Evolutionary conservation across 805 yeast species (phyloP).

Genomic region (Metschnikowia henanensis): DNA sequence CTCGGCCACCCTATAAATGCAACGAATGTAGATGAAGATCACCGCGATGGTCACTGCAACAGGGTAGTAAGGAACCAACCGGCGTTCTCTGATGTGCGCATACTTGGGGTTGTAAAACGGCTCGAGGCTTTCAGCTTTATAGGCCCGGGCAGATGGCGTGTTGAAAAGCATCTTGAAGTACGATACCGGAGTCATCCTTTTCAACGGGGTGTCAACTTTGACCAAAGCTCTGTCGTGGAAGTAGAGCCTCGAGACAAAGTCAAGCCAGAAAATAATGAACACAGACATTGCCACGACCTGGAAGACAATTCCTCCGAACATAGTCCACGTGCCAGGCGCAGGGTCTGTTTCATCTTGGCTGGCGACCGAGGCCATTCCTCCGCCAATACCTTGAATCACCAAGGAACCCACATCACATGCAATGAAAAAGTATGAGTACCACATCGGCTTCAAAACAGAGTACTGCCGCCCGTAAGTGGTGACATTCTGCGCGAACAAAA

Average conservation of each 20-base stretch:
- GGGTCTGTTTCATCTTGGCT: conserved; percentile 24
- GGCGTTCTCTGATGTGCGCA: conserved; percentile 22
- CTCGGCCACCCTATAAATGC: conserved; percentile 42
- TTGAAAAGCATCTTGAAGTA: conserved; percentile 28
- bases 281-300: conserved; percentile 41
- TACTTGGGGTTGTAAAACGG: conserved; percentile 29
- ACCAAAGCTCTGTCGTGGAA: conserved; percentile 24
- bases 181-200: conserved; percentile 7
- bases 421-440: conserved; percentile 44
- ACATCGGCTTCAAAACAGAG: conserved; percentile 39
- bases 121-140: conserved; percentile 28
- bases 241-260: conserved; percentile 31
- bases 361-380: conserved; percentile 37
- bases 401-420: conserved; percentile 37
- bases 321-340: conserved; percentile 33
- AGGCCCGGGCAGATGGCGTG: conserved; percentile 22
- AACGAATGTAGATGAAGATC: conserved; percentile 31
- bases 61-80: conserved; percentile 32
- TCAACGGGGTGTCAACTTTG: conserved; percentile 16
- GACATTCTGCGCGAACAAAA: conserved; percentile 40
- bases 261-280: conserved; percentile 36
- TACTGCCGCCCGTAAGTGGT: conserved; percentile 38
- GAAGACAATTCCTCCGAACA: conserved; percentile 39
- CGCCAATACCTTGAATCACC: conserved; percentile 40
- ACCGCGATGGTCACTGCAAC: conserved; percentile 35